Evolutionary conservation across 192 early-diverging fungal genomes (phyloP), one percentile per base, ranked within the genome.

Genomic region (Mortierella hygrophila): DNA sequence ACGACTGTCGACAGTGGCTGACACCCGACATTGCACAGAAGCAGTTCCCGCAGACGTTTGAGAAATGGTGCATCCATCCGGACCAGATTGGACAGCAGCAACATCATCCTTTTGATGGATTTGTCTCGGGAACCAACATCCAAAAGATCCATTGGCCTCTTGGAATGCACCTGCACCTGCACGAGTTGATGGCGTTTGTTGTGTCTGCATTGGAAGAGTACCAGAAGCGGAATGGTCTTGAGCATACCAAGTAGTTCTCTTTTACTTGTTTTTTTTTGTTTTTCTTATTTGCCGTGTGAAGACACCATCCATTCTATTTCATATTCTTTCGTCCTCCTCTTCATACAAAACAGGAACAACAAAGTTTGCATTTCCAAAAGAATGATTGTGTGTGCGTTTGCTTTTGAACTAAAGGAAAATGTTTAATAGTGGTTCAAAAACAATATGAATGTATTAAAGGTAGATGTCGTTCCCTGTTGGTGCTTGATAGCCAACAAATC

Each of bases 381-480:
- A 70, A 38, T 46, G 44, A 46, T 3, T 46, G 44, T 15, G 11
- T 46, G 44, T 15, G n/a, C 11, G 23, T 32, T 70, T 70, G 60
- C 4, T 29, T 32, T 65, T 15, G 29, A 32, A 15, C 6, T 0
- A 0, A 65, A 11, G 18, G 5, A 10, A 35, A 15, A 15, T 32
- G 60, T 15, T 29, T 65, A 29, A 15, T 63, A 26, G 4, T 3
- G 11, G 57, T 29, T 65, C 11, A 29, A 32, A 65, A 23, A 26
- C 2, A 72, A 16, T 1, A 46, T 8, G 9, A n/a, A 16, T 47
- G n/a, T 2, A 42, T 74, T 55, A 86, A 26, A 86, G 38, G 55
- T 86, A 86, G 68, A 86, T 86, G 38, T 86, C 84, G 42, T 86
- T 81, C 11, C 84, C 84, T 38, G 84, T 86, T 35, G 84, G 84